A percentile compares a stretch with the other conserved stretches of the same genome.
Evolutionary conservation across 192 early-diverging fungal species (phyloP).

Genomic region (Dimargaris xerosporica): DNA sequence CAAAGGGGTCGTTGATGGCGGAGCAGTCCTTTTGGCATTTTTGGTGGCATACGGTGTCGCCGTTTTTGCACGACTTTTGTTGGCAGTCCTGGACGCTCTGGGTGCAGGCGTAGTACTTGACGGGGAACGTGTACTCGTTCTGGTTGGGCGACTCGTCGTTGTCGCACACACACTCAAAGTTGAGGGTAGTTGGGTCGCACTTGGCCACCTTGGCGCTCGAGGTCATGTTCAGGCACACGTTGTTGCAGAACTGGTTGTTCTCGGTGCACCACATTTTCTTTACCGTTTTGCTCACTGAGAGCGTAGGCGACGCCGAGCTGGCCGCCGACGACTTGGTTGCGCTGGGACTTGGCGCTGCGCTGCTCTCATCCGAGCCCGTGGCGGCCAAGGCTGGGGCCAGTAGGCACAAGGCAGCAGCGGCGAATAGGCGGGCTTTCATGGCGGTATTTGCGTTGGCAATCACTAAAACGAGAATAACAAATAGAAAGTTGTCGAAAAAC

Average conservation of each 20-base stretch:
- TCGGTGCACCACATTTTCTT: slow-evolving; percentile 31
- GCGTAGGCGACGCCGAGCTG: slow-evolving; percentile 1
- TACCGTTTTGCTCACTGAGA: slow-evolving; percentile 22
- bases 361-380: not conserved
- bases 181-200: slow-evolving; percentile 25
- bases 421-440: not conserved
- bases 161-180: slow-evolving; percentile 30
- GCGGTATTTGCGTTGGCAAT: no score
- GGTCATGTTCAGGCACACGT: slow-evolving; percentile 33
- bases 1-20: slow-evolving; percentile 29
- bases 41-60: slow-evolving; percentile 32
- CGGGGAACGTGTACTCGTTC: slow-evolving; percentile 31
- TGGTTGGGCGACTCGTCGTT: slow-evolving; percentile 33
- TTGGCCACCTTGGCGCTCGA: slow-evolving; percentile 26
- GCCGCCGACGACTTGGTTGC: not conserved
- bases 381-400: not conserved
- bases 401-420: not conserved
- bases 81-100: slow-evolving; percentile 30
- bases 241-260: slow-evolving; percentile 33
- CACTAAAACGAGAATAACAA: no score
- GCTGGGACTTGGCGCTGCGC: not conserved
- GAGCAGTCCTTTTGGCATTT: slow-evolving; percentile 34
- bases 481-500: no score
- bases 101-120: slow-evolving; percentile 32
- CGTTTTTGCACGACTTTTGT: slow-evolving; percentile 26